Conservation (phyloP, 306 rosid genomes). For the Benincasa hispida region DNA sequence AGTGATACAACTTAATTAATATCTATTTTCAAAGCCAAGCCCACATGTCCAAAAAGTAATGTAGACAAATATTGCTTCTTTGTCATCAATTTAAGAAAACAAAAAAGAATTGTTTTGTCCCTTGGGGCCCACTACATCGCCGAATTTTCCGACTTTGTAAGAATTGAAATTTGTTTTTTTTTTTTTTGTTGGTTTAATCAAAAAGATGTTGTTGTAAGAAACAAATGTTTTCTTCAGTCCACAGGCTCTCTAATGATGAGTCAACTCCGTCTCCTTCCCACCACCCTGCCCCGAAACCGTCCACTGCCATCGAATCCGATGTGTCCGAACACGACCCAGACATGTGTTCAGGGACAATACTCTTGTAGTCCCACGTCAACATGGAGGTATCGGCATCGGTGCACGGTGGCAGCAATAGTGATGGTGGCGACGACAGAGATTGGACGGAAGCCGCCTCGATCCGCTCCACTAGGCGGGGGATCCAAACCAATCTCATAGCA, state of each 20-base stretch:
- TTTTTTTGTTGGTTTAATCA: not conserved
- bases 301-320: not conserved
- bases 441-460: not conserved
- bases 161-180: too few relatives aligned
- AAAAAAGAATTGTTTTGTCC: not conserved
- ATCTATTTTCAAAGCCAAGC: too few relatives aligned
- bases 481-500: slow-evolving; percentile 6
- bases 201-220: slow-evolving; percentile 2
- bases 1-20: too few relatives aligned
- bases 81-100: not conserved
- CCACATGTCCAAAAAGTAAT: too few relatives aligned
- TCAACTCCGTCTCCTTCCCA: slow-evolving; percentile 9
- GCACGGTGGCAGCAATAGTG: not conserved
- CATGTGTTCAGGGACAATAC: not conserved
- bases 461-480: slow-evolving; percentile 12
- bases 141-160: not conserved
- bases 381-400: not conserved
- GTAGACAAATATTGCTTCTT: not conserved
- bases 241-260: slow-evolving; percentile 6
- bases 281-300: not conserved
- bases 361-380: not conserved
- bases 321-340: not conserved
- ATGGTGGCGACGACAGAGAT: not conserved
- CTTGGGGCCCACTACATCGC: not conserved
- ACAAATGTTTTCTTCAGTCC: slow-evolving; percentile 1